phyloP scores from a whole-genome alignment of 2,329 filamentous ascomycete species.

The Nemania sp. region DNA sequence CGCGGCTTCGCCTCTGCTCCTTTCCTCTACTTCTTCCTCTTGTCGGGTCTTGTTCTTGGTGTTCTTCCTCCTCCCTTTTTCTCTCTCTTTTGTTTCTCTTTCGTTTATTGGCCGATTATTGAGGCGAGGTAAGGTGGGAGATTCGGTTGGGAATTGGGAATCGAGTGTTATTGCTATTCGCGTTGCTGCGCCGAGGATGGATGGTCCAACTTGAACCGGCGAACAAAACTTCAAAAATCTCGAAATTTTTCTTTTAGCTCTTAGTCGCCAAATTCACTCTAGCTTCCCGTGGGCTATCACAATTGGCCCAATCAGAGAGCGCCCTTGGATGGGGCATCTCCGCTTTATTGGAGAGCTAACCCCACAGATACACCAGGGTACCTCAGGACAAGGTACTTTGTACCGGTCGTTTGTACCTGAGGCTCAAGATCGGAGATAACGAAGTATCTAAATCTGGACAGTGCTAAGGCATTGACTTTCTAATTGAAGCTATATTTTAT shows the following conservation, averaged over 20 bases:
- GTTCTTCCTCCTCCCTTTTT: too few species aligned
- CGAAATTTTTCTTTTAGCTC: slow-evolving; percentile 36
- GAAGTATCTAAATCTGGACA: too few species aligned
- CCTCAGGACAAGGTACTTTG: too few species aligned
- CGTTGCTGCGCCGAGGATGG: not conserved
- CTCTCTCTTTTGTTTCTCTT: not conserved
- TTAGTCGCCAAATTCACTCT: slow-evolving; percentile 24
- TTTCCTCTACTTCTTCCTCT: not conserved
- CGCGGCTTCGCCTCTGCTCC: not conserved
- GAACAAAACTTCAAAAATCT: slow-evolving; percentile 22
- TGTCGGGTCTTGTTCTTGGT: too few species aligned
- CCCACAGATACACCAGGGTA: too few species aligned
- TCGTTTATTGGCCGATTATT: not conserved
- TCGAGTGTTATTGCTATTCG: not conserved
- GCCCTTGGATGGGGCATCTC: too few species aligned
- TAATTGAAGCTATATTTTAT: too few species aligned
- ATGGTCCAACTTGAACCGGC: slow-evolving; percentile 2
- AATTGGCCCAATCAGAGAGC: slow-evolving; percentile 31
- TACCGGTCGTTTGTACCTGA: too few species aligned
- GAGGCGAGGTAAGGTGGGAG: too few species aligned
- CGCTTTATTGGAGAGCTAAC: too few species aligned
- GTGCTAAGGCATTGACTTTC: too few species aligned
- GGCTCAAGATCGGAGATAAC: too few species aligned
- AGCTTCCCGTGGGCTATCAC: slow-evolving; percentile 22
- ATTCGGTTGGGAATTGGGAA: not conserved